Conservation (phyloP, 225 moss, liverwort and hornwort genomes). For the Physcomitrium patens region DNA sequence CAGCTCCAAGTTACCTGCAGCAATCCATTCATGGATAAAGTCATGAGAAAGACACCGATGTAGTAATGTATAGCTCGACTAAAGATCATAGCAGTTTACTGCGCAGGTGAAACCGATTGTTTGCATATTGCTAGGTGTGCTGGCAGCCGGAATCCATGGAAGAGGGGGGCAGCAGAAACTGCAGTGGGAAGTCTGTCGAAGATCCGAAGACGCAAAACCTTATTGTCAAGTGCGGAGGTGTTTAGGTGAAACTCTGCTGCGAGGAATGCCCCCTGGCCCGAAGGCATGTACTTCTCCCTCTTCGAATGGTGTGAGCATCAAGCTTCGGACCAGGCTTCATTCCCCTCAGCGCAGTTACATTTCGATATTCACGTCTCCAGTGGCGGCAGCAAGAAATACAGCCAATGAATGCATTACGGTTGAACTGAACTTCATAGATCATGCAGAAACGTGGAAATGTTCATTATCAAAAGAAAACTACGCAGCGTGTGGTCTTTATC, state of each 20-base stretch:
- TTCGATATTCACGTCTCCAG: not conserved
- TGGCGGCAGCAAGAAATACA: too few species aligned
- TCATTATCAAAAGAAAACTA: too few species aligned
- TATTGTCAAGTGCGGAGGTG: not conserved
- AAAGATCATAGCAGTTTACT: conserved; percentile 19
- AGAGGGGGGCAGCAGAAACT: not conserved
- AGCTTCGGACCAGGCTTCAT: conserved; percentile 76
- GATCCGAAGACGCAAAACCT: not conserved
- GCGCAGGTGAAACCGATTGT: conserved; percentile 25
- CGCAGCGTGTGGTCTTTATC: too few species aligned
- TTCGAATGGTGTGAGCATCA: not conserved
- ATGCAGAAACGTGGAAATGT: too few species aligned
- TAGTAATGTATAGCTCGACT: not conserved
- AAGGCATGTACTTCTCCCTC: conserved; percentile 33
- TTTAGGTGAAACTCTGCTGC: conserved; percentile 50
- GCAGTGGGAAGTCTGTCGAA: not conserved
- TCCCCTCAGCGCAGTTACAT: conserved; percentile 70
- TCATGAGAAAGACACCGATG: conserved; percentile 17
- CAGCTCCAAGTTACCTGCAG: conserved; percentile 39
- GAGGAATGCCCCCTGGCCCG: conserved; percentile 77
- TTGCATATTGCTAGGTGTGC: too few species aligned
- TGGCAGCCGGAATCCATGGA: too few species aligned
- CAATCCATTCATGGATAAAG: conserved; percentile 21
- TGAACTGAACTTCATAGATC: too few species aligned
- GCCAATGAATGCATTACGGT: too few species aligned